Conservation (phyloP, 1,284 basidiomycete genomes). For the Rhodofomes roseus region DNA sequence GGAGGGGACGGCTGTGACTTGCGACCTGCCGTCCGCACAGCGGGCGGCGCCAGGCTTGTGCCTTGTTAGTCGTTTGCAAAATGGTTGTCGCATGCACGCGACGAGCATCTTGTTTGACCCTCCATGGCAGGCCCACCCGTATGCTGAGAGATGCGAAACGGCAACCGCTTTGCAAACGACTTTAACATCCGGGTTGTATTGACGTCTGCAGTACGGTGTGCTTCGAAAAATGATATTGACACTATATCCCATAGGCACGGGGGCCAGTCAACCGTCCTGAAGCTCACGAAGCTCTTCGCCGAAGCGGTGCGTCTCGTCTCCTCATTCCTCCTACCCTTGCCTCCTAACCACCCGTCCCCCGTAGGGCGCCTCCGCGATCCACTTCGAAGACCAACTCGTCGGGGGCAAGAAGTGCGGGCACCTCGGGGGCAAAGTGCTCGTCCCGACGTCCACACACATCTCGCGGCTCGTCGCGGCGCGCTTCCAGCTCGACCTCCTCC, state of each 20-base stretch:
- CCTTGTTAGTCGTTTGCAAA: too few relatives aligned
- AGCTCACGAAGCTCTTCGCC: constrained; percentile 89
- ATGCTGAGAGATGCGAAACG: too few relatives aligned
- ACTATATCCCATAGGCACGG: constrained; percentile 75
- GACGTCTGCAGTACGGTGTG: too few relatives aligned
- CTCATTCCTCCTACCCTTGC: background rate
- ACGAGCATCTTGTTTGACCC: too few relatives aligned
- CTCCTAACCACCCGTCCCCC: background rate
- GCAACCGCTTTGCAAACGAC: too few relatives aligned
- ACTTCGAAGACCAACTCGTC: constrained; percentile 90
- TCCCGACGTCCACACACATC: constrained; percentile 84
- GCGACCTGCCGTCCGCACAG: too few relatives aligned
- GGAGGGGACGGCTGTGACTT: too few relatives aligned
- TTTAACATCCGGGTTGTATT: too few relatives aligned
- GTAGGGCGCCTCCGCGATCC: constrained; percentile 83
- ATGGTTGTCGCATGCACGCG: too few relatives aligned
- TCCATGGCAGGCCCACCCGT: too few relatives aligned
- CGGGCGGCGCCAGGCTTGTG: too few relatives aligned
- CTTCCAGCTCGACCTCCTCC: constrained; percentile 86
- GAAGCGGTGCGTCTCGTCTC: constrained; percentile 57
- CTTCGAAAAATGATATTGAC: too few relatives aligned
- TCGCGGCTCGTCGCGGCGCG: constrained; percentile 81
- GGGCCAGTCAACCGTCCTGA: constrained; percentile 95
- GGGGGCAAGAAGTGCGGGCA: constrained; percentile 95
- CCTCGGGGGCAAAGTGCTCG: constrained; percentile 90